phyloP scores from a whole-genome alignment of 768 basidiomycete species.

The Cystobasidium onofrii region DNA sequence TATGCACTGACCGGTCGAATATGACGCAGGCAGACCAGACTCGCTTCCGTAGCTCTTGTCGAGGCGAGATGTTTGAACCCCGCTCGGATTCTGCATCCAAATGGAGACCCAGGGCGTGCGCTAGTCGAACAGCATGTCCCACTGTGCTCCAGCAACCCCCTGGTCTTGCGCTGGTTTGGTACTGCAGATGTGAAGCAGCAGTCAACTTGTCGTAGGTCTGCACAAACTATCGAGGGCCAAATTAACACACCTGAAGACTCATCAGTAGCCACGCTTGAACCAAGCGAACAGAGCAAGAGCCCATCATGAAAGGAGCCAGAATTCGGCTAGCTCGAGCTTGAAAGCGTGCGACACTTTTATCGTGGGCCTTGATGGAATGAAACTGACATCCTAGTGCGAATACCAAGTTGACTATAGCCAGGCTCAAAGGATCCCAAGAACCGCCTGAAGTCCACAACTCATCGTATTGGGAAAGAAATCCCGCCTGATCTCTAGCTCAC shows the following conservation, averaged over 20 bases:
- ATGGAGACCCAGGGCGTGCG: background rate
- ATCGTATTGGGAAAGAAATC: background rate
- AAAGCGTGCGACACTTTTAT: background rate
- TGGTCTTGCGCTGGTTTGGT: background rate
- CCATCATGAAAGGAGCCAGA: background rate
- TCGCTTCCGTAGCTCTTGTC: background rate
- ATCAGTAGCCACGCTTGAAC: background rate
- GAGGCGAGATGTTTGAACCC: background rate
- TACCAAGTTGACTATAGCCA: background rate
- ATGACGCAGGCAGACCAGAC: background rate
- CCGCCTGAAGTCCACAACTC: background rate
- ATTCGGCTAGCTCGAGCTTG: background rate
- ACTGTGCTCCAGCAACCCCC: background rate
- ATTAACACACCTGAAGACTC: background rate
- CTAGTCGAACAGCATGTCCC: background rate
- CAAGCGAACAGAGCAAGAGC: background rate
- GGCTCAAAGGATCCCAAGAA: background rate
- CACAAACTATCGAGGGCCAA: too few species aligned
- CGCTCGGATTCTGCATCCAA: background rate
- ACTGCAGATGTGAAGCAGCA: background rate
- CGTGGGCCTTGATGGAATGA: background rate
- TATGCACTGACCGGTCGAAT: background rate
- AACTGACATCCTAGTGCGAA: background rate
- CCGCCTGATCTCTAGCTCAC: background rate
- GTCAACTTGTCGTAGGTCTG: background rate